Conservation (phyloP, 1,284 basidiomycete species). For the Trametes polyzona region DNA sequence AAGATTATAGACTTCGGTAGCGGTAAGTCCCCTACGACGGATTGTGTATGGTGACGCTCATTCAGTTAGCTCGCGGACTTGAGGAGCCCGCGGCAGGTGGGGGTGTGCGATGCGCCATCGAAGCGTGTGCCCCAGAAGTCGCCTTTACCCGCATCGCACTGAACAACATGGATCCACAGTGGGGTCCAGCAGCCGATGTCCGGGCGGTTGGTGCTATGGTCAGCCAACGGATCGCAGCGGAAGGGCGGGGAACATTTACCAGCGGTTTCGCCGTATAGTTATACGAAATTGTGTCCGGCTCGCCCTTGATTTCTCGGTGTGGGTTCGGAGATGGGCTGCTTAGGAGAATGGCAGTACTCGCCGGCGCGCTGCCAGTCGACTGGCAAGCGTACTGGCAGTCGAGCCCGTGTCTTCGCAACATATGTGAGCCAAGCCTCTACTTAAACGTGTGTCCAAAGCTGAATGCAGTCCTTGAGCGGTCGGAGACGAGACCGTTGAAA, state of each 20-base stretch:
- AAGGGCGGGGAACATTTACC: too few species aligned
- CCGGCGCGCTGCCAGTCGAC: background rate
- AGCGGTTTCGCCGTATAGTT: background rate
- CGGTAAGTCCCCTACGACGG: background rate
- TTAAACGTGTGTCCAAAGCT: too few species aligned
- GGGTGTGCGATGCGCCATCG: background rate
- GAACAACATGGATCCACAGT: background rate
- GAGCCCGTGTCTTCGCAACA: background rate
- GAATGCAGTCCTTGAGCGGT: background rate
- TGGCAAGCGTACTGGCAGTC: conserved; percentile 1
- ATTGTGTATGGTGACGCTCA: background rate
- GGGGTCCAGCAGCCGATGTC: background rate
- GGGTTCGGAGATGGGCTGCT: background rate
- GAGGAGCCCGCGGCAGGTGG: background rate
- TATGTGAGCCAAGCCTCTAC: background rate
- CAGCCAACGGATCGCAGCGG: background rate
- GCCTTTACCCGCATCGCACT: background rate
- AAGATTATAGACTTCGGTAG: conserved; percentile 1
- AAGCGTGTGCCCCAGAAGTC: background rate
- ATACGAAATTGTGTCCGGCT: background rate
- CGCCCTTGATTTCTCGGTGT: background rate
- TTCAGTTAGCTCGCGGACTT: background rate
- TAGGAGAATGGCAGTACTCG: background rate
- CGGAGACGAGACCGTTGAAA: background rate
- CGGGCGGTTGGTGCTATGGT: background rate